Evolutionary conservation across 2,329 filamentous ascomycete genomes (phyloP), one percentile per base, ranked within the genome.

Genomic region (Shiraia sp.): DNA sequence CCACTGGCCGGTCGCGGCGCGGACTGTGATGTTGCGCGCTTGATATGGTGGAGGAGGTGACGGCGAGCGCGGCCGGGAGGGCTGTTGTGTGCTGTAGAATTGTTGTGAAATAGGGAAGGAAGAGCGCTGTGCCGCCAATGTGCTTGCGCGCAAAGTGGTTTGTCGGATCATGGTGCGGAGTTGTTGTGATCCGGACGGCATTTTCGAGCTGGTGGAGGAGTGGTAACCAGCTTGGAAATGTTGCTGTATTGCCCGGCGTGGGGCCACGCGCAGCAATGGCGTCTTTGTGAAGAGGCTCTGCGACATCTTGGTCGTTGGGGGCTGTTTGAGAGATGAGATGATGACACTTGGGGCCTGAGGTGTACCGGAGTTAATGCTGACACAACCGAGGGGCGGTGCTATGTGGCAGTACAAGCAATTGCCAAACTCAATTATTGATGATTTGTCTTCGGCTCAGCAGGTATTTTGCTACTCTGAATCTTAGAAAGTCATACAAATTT

Each of bases 101-200:
- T 58, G 60, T 26, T 54, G 50, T 39, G 53, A 45, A 14, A 39
- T 53, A n/a, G 47, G 49, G 42, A 36, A 59, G 6, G 49, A 53
- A 12, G 45, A 52, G 47, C 50, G 55, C 33, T 55, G 55, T 14
- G 48, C 47, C 38, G 55, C 42, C 42, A 56, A 59, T 32, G 53
- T 48, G 33, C 53, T 49, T 37, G 59, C 50, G 40, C 54, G 60
- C 19, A 59, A 57, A 6, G 53, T 54, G 31, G 57, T 56, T 49
- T 48, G 55, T 45, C 59, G 63, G 42, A 68, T 52, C 32, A 67
- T 50, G 10, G 53, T 50, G 42, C 58, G 61, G 41, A 65, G 57
- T 42, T 57, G 47, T 16, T 47, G 45, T 27, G 53, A 45, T 38
- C 54, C 52, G 7, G 53, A 36, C 12, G 60, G 42, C 59, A 66